These are phyloP conservation scores for Mycena polygramma DNA, from an alignment of 768 basidiomycete genomes.

Conservation along the genomic window DNA sequence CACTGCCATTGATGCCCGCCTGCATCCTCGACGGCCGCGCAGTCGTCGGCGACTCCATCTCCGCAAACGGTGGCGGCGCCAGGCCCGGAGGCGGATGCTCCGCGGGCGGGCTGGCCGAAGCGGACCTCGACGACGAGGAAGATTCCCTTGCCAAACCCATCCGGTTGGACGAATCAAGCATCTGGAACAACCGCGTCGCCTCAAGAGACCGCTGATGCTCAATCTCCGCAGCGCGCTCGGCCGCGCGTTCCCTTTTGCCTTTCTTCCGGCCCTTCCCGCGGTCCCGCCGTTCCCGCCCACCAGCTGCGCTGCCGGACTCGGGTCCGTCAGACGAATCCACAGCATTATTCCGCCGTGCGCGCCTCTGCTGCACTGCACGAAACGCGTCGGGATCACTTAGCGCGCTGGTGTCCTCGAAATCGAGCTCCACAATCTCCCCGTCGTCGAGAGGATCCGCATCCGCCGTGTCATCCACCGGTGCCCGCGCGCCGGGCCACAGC, in stretches of 20 bases:
- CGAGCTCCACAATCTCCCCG: slow-evolving; percentile 79
- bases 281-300: slow-evolving; percentile 21
- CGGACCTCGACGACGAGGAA: slow-evolving; percentile 31
- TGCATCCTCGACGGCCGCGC: slow-evolving; percentile 24
- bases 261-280: slow-evolving; percentile 45
- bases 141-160: neutral
- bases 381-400: slow-evolving; percentile 78
- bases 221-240: slow-evolving; percentile 54
- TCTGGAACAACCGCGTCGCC: slow-evolving; percentile 40
- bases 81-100: slow-evolving; percentile 31
- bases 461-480: slow-evolving; percentile 53
- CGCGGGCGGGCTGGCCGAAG: slow-evolving; percentile 50
- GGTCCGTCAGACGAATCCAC: slow-evolving; percentile 29
- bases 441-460: slow-evolving; percentile 50
- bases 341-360: slow-evolving; percentile 42
- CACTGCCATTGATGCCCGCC: slow-evolving; percentile 2
- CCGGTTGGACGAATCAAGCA: slow-evolving; percentile 15
- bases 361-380: slow-evolving; percentile 48
- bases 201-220: slow-evolving; percentile 52
- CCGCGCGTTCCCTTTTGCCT: slow-evolving; percentile 54
- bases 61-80: slow-evolving; percentile 18
- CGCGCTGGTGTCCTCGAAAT: slow-evolving; percentile 80
- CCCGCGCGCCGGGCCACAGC: slow-evolving; percentile 78
- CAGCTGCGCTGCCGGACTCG: slow-evolving; percentile 7
- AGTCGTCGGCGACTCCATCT: slow-evolving; percentile 49